Percentiles rank a stretch among this genome's conserved stretches.
phyloP scores from a whole-genome alignment of 2,329 filamentous ascomycete genomes.

The Aspergillus tamarii region DNA sequence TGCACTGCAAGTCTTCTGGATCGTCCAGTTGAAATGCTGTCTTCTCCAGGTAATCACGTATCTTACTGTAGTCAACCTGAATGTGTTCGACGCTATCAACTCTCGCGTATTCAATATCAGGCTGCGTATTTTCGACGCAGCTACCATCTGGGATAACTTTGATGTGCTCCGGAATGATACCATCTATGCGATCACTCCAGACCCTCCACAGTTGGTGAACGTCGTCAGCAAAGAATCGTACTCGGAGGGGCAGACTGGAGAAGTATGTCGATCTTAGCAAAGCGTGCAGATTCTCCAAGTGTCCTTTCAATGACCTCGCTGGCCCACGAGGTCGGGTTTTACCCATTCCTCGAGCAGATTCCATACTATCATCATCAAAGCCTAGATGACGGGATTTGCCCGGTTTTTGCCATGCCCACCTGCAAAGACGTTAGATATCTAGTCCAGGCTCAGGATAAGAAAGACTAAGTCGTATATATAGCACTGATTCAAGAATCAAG shows the following conservation, averaged over 20 bases:
- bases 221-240: conserved; percentile 77
- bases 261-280: conserved; percentile 81
- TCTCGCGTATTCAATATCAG: conserved; percentile 23
- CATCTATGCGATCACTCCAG: conserved; percentile 56
- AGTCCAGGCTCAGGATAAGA: conserved; percentile 2
- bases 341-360: conserved; percentile 42
- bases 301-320: conserved; percentile 63
- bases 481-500: background rate
- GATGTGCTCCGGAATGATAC: conserved; percentile 54
- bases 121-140: conserved; percentile 16
- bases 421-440: conserved; percentile 37
- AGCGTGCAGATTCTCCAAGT: conserved; percentile 79
- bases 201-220: conserved; percentile 70
- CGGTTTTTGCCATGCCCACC: conserved; percentile 91
- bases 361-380: conserved; percentile 55
- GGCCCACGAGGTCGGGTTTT: conserved; percentile 51
- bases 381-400: conserved; percentile 80
- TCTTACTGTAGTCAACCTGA: conserved; percentile 56
- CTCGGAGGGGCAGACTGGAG: conserved; percentile 74
- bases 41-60: conserved; percentile 58
- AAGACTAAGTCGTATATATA: background rate
- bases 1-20: conserved; percentile 46
- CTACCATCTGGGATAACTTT: conserved; percentile 58
- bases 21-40: conserved; percentile 47
- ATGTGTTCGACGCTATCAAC: conserved; percentile 50